phyloP scores from a whole-genome alignment of 176 grass and related monocot genomes.

The Melocanna baccifera region DNA sequence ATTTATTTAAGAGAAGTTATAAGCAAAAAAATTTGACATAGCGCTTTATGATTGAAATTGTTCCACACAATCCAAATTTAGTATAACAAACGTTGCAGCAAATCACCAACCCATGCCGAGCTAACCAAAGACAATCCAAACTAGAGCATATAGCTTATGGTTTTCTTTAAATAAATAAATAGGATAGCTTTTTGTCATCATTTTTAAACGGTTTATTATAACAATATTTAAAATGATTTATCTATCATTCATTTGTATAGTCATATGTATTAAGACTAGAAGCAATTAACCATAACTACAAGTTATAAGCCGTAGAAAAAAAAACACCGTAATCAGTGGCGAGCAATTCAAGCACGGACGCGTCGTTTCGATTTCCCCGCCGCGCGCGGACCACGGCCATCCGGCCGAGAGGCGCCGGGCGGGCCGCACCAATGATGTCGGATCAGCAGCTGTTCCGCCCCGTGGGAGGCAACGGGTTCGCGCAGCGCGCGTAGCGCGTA shows the following conservation, averaged over 20 bases:
- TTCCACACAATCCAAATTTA: neutral
- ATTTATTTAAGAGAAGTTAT: too few species aligned
- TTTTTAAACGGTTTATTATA: too few species aligned
- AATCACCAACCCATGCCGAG: neutral
- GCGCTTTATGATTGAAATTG: neutral
- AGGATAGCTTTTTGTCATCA: too few species aligned
- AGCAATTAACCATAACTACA: too few species aligned
- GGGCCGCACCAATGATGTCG: neutral
- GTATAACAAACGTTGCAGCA: neutral
- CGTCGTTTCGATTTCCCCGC: too few species aligned
- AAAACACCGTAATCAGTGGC: neutral
- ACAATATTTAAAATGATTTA: too few species aligned
- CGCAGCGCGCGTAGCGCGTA: neutral
- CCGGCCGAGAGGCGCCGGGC: neutral
- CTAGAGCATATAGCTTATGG: too few species aligned
- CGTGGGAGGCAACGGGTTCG: neutral
- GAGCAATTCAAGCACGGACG: neutral
- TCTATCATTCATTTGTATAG: too few species aligned
- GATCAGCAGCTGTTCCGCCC: neutral
- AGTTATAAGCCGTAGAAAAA: too few species aligned
- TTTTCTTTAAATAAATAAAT: too few species aligned
- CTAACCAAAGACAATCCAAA: neutral
- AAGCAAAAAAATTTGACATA: too few species aligned
- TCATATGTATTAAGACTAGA: accelerated
- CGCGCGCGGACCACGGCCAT: neutral